Base-by-base conservation (phyloP, 805 yeast genomes). In the Hanseniaspora meyeri region DNA sequence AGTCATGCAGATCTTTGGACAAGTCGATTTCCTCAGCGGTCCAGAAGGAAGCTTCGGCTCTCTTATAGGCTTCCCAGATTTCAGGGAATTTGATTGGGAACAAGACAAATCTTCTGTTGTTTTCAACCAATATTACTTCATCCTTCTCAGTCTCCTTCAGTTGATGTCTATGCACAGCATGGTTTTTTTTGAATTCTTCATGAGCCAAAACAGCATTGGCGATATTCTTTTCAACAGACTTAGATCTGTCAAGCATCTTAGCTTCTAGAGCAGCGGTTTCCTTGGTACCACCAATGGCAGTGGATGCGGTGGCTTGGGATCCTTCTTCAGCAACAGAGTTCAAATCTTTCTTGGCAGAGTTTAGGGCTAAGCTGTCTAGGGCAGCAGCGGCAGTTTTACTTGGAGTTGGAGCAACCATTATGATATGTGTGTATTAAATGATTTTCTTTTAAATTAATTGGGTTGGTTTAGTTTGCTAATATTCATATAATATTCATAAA, bases 41-140 rank as follows among this genome's bases (percentile, higher is more conserved):
- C 98, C 98, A 91, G 79, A 91, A 91, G 6, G 97, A 91, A 16
- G 98, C 98, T 77, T 93, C 98, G 52, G 97, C 97, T 74, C 91
- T 88, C 78, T 91, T 91, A 75, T 91, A 91, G 78, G 95, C 90
- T 72, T 91, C 96, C 97, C 97, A 91, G 70, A 91, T 87, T 74
- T 91, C 97, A 69, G 90, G 91, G 76, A 89, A 93, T 74, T 87
- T 85, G 74, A 91, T 88, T 63, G 98, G 98, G 81, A 90, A 90
- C 59, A 91, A 75, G 53, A 93, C 97, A 66, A 87, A 89, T 69
- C 98, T 83, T 67, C 81, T 80, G 64, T 80, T 81, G 80, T 91
- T 93, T 72, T 88, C 96, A 53, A 70, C 66, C 65, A 91, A 78
- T 65, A 91, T 72, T 1, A 97, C 97, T 77, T 91, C 98, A 57